Base-by-base conservation (phyloP, 1,284 basidiomycete genomes). In the Acaromyces ingoldii region DNA sequence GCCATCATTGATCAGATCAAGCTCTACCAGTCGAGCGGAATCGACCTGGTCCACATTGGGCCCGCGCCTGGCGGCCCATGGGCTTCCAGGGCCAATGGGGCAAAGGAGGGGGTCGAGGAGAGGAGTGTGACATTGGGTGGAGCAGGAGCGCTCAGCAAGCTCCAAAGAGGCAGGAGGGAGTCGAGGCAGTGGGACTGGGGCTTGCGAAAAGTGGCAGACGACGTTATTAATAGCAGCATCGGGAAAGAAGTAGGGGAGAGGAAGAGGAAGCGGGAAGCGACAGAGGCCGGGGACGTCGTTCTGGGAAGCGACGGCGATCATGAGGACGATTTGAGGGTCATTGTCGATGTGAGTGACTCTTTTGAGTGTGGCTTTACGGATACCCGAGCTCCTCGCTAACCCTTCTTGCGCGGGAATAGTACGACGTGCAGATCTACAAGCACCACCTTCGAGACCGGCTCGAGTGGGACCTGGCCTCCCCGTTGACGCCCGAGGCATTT, bases 391-490 rank as follows among this genome's bases (percentile, higher is more conserved):
- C 17, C 9, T 15, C 7, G 17, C 38, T 40, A 17, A 40, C 28
- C 9, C 9, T 7, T 25, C 38, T 40, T 19, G 28, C 38, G 17
- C 38, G 28, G 9, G 7, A 54, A 47, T 76, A 95, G 89, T 89
- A 98, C 75, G 92, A 98, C 77, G 89, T 98, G n/a, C 93, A 97
- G 76, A 88, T 98, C 72, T 87, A 86, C 41, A 88, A 86, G 17
- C 82, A 91, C 74, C 89, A 93, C 75, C 81, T 98, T 1, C 81
- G 87, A 53, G 93, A 98, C 78, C 88, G 92, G 62, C 89, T 98
- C 66, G 95, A 98, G 77, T 98, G 95, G 95, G 93, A 98, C 76
- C 82, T 98, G 6, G 83, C 90, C 28, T 96, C 92, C 0, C 82
- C 87, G 0, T 82, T 97, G 15, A 92, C 91, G 0, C 93, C 93